Percentiles rank a stretch among this genome's conserved stretches.
These are phyloP conservation scores for Laburnicola sp. DNA, from an alignment of 2,329 filamentous ascomycete species.

Conservation along the genomic window DNA sequence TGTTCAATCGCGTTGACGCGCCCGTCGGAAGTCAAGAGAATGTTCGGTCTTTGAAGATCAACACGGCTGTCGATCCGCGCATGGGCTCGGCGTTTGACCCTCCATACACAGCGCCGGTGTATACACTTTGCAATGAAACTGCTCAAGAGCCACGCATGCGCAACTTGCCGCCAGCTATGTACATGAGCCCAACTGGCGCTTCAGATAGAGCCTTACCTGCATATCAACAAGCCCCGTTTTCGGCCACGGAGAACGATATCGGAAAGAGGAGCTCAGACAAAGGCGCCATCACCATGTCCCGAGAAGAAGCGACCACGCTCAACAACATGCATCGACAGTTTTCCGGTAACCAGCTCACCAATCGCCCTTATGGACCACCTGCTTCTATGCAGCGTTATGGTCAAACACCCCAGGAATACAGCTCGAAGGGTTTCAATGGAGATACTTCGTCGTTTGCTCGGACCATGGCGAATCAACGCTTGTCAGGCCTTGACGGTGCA, in stretches of 20 bases:
- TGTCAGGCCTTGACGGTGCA: constrained; percentile 44
- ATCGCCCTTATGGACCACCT: constrained; percentile 25
- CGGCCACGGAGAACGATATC: constrained; percentile 18
- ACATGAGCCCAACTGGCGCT: constrained; percentile 16
- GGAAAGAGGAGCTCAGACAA: constrained; percentile 21
- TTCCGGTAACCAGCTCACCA: constrained; percentile 32
- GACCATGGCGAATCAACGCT: constrained; percentile 28
- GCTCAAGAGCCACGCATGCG: constrained; percentile 19
- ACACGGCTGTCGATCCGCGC: constrained; percentile 12
- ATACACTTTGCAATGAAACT: constrained; percentile 20
- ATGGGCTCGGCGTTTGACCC: constrained; percentile 20
- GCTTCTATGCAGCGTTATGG: constrained; percentile 32
- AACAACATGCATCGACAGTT: constrained; percentile 22
- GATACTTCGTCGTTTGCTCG: constrained; percentile 17
- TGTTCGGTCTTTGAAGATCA: constrained; percentile 19
- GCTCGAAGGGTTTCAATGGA: constrained; percentile 11
- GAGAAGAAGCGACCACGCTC: constrained; percentile 13
- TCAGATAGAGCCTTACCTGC: constrained; percentile 16
- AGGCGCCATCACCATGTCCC: constrained; percentile 18
- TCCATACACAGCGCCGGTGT: constrained; percentile 14
- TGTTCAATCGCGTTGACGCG: constrained; percentile 23
- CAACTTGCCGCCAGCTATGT: constrained; percentile 17
- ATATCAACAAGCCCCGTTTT: constrained; percentile 12
- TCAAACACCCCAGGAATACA: constrained; percentile 27
- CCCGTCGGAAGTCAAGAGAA: constrained; percentile 30